Evolutionary conservation across 106 monocot genomes (phyloP).

Genomic region (Dendrobium huoshanense): DNA sequence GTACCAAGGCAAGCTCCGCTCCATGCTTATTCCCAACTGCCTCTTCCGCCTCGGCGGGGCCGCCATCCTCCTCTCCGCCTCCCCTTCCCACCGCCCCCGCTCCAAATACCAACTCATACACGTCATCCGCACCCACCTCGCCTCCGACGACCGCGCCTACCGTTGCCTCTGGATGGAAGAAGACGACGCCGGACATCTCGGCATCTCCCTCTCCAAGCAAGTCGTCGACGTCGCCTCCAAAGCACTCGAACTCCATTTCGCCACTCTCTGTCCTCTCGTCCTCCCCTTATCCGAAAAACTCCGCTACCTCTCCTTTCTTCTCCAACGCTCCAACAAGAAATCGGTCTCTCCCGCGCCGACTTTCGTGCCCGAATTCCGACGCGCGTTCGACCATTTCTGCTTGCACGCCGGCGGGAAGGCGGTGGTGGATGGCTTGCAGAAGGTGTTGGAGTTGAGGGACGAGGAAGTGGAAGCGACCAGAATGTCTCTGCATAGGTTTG

Average conservation of each 20-base stretch:
- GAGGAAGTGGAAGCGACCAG: slow-evolving; percentile 15
- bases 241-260: slow-evolving; percentile 4
- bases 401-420: slow-evolving; percentile 8
- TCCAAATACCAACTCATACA: slow-evolving; percentile 6
- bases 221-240: not conserved
- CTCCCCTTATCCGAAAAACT: slow-evolving; percentile 2
- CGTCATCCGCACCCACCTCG: slow-evolving; percentile 13
- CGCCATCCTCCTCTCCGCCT: slow-evolving; percentile 6
- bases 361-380: not conserved
- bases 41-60: slow-evolving; percentile 14
- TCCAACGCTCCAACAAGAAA: not conserved
- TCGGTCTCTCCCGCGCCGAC: not conserved
- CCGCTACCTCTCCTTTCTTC: not conserved
- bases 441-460: not conserved
- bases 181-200: not conserved
- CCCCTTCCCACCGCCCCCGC: not conserved
- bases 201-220: slow-evolving; percentile 5
- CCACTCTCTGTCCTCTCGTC: not conserved
- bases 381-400: slow-evolving; percentile 10
- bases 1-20: slow-evolving; percentile 4
- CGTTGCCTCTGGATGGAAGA: slow-evolving; percentile 6
- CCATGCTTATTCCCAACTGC: slow-evolving; percentile 14
- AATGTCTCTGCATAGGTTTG: slow-evolving; percentile 18
- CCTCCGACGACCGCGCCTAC: slow-evolving; percentile 1
- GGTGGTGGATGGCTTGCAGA: slow-evolving; percentile 5